A percentile compares a stretch with the other conserved stretches of the same genome.
phyloP scores from a whole-genome alignment of 1,284 basidiomycete genomes.

The Ganoderma sp. region DNA sequence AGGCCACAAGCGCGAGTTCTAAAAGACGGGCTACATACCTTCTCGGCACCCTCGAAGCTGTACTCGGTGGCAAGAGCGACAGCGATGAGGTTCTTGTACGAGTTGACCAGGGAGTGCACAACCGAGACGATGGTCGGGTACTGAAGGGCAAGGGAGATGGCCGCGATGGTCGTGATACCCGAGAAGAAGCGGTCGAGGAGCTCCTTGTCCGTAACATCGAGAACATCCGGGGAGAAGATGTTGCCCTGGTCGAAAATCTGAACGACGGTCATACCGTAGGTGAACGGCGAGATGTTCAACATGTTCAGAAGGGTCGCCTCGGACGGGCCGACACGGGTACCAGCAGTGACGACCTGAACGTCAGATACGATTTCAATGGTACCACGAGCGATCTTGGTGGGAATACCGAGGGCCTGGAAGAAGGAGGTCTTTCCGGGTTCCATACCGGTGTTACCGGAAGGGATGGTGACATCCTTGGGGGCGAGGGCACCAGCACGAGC shows the following conservation, averaged over 20 bases:
- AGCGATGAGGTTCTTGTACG: conserved; percentile 98
- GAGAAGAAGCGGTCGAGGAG: conserved; percentile 90
- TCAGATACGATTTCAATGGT: conserved; percentile 99
- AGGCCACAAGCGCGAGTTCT: conserved; percentile 29
- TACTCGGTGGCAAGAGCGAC: conserved; percentile 94
- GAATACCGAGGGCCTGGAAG: conserved; percentile 99
- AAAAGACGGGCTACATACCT: conserved; percentile 62
- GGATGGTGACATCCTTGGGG: conserved; percentile 90
- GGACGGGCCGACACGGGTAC: conserved; percentile 94
- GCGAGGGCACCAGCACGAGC: conserved; percentile 98
- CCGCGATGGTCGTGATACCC: conserved; percentile 95
- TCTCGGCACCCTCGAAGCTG: conserved; percentile 92
- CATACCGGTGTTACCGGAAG: conserved; percentile 99
- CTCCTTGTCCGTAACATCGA: conserved; percentile 92
- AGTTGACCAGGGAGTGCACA: conserved; percentile 94
- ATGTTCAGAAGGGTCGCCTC: conserved; percentile 99
- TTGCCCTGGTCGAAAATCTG: conserved; percentile 95
- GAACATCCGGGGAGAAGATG: conserved; percentile 88
- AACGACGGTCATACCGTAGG: conserved; percentile 97
- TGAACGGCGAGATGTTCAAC: conserved; percentile 99
- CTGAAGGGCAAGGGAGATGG: conserved; percentile 93
- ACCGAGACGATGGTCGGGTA: conserved; percentile 97
- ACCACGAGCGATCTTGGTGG: conserved; percentile 99
- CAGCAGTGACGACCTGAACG: conserved; percentile 92
- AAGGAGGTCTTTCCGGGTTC: conserved; percentile 99